These are phyloP conservation scores for Rubus idaeus DNA, from an alignment of 306 rosid genomes.

Conservation along the genomic window DNA sequence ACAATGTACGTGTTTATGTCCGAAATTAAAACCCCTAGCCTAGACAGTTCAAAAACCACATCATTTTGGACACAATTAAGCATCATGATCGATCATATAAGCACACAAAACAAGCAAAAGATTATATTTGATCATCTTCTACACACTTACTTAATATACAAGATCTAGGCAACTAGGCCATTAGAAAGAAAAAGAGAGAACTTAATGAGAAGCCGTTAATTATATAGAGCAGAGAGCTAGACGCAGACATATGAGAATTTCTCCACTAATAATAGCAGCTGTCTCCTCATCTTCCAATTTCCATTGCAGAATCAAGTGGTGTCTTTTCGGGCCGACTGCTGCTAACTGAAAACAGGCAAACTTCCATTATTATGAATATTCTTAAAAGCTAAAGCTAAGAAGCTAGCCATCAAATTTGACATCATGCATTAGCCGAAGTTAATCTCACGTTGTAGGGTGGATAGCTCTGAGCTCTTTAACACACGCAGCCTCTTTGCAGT, in stretches of 20 bases:
- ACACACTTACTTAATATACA: constrained; percentile 20
- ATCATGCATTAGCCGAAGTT: no score
- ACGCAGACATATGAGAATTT: neutral
- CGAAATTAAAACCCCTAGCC: neutral
- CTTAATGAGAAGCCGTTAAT: constrained; percentile 17
- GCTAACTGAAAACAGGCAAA: constrained; percentile 24
- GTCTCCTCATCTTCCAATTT: constrained; percentile 19
- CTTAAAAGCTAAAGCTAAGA: neutral
- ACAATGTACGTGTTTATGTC: neutral
- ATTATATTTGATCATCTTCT: constrained; percentile 12
- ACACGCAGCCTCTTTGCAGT: constrained; percentile 39
- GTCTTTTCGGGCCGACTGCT: constrained; percentile 29
- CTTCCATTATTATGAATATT: constrained; percentile 6
- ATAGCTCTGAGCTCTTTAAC: constrained; percentile 29
- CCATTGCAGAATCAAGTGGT: constrained; percentile 23
- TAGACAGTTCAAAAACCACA: neutral
- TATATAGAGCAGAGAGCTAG: constrained; percentile 4
- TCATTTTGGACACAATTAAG: neutral
- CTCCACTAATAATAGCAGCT: constrained; percentile 9
- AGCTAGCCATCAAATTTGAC: neutral
- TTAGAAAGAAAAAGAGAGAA: neutral
- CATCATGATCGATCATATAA: neutral
- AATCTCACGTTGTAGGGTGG: constrained; percentile 21
- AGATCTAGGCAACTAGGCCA: constrained; percentile 14
- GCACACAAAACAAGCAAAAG: constrained; percentile 22